phyloP scores from a whole-genome alignment of 2,329 filamentous ascomycete genomes.

The Aspergillus melleus region DNA sequence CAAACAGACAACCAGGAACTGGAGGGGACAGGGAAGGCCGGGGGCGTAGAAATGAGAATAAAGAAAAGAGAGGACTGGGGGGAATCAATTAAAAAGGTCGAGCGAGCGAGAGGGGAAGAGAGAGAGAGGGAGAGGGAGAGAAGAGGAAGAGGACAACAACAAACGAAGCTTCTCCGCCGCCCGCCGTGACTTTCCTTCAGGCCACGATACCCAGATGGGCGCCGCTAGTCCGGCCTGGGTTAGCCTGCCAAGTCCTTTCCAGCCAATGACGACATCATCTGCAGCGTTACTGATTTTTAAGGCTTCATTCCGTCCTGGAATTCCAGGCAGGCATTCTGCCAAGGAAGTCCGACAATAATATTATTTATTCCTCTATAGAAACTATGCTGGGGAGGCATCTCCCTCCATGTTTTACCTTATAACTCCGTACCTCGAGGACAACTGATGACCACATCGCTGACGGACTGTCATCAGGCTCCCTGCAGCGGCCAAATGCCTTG shows the following conservation, averaged over 20 bases:
- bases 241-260: slow-evolving; percentile 28
- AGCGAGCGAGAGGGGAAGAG: slow-evolving; percentile 7
- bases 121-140: slow-evolving; percentile 11
- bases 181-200: slow-evolving; percentile 29
- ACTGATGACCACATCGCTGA: too few relatives aligned
- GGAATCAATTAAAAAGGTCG: slow-evolving; percentile 2
- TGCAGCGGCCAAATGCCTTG: background rate
- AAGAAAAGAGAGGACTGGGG: background rate
- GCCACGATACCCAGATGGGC: slow-evolving; percentile 44
- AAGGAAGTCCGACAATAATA: background rate
- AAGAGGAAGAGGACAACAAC: slow-evolving; percentile 11
- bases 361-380: too few relatives aligned
- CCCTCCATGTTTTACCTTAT: too few relatives aligned
- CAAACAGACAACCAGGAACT: background rate
- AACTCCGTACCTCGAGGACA: too few relatives aligned
- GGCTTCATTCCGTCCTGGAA: background rate
- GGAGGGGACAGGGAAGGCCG: slow-evolving; percentile 5
- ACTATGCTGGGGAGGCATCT: too few relatives aligned
- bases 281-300: background rate
- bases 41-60: background rate
- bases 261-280: slow-evolving; percentile 10
- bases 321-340: background rate
- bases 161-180: slow-evolving; percentile 5
- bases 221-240: slow-evolving; percentile 28
- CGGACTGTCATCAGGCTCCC: too few relatives aligned